Evolutionary conservation across 2,329 filamentous ascomycete genomes (phyloP).

Genomic region (Stemphylium vesicarium): DNA sequence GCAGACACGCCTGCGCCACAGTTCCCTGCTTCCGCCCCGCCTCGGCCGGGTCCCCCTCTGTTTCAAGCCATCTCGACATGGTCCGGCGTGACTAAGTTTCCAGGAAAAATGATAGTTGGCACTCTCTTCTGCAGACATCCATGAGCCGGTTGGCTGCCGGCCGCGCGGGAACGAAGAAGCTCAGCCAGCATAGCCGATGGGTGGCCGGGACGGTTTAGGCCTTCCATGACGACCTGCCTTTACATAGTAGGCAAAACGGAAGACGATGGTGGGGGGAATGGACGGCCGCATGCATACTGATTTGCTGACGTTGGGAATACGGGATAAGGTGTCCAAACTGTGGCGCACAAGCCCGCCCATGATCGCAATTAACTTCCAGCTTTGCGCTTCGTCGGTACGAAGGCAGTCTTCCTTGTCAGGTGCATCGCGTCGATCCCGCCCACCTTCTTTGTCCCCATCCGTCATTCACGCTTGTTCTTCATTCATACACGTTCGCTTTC

Average conservation of each 20-base stretch:
- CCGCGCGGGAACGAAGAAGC: too few relatives aligned
- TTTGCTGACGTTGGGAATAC: slow-evolving; percentile 12
- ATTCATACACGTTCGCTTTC: slow-evolving; percentile 7
- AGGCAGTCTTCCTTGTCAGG: slow-evolving; percentile 3
- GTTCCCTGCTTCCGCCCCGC: slow-evolving; percentile 1
- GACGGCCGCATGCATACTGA: slow-evolving; percentile 4
- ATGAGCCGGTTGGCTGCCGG: too few relatives aligned
- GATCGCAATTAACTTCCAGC: neutral
- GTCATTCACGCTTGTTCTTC: slow-evolving; percentile 4
- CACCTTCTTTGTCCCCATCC: slow-evolving; percentile 13
- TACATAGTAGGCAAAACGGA: neutral
- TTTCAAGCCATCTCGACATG: neutral
- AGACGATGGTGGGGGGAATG: neutral
- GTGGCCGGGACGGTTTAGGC: too few relatives aligned
- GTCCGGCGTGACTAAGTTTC: neutral
- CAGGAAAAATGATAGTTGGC: neutral
- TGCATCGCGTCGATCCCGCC: slow-evolving; percentile 10
- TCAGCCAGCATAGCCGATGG: too few relatives aligned
- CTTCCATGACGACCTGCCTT: neutral
- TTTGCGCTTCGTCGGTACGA: neutral
- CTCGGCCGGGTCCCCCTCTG: neutral
- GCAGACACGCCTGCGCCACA: slow-evolving; percentile 1
- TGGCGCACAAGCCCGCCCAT: neutral
- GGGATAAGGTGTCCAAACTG: slow-evolving; percentile 1
- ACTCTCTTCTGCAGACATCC: too few relatives aligned